A percentile compares a stretch with the other conserved stretches of the same genome.
Evolutionary conservation across 1,139 yeast species (phyloP).

Genomic region (Pichia sp.): DNA sequence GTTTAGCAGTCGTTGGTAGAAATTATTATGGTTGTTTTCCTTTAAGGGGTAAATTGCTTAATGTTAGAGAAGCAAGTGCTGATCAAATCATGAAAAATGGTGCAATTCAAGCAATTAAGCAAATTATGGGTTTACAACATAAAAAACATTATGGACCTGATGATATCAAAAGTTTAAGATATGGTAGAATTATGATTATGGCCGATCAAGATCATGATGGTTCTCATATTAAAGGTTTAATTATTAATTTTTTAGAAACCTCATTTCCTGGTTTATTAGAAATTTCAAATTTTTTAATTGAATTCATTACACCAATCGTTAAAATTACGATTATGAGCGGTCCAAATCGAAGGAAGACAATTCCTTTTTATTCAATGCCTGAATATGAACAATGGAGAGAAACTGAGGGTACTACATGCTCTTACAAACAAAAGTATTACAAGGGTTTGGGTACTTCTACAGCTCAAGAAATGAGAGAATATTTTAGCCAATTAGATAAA

Average conservation of each 20-base stretch:
- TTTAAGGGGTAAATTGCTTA: slow-evolving; percentile 85
- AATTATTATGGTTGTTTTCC: slow-evolving; percentile 96
- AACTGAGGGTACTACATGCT: slow-evolving; percentile 63
- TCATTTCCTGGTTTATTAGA: slow-evolving; percentile 91
- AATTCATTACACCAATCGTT: slow-evolving; percentile 94
- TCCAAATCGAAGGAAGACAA: slow-evolving; percentile 43
- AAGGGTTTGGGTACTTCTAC: slow-evolving; percentile 98
- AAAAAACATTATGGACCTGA: slow-evolving; percentile 65
- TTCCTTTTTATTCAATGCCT: slow-evolving; percentile 91
- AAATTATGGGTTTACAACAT: slow-evolving; percentile 93
- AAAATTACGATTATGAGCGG: slow-evolving; percentile 78
- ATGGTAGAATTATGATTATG: slow-evolving; percentile 98
- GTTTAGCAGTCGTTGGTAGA: slow-evolving; percentile 91
- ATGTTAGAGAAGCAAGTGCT: slow-evolving; percentile 93
- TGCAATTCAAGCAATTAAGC: slow-evolving; percentile 92
- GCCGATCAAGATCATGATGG: slow-evolving; percentile 99
- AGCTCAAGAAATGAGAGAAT: slow-evolving; percentile 76
- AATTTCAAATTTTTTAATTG: slow-evolving; percentile 87
- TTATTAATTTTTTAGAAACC: slow-evolving; percentile 87
- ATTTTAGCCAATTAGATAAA: slow-evolving; percentile 76
- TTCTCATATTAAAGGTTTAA: slow-evolving; percentile 92
- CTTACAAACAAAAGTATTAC: slow-evolving; percentile 93
- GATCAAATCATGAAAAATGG: slow-evolving; percentile 90
- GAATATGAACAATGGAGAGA: slow-evolving; percentile 95
- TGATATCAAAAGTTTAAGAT: slow-evolving; percentile 69